Conservation (phyloP, 441 rosid species). For the Erodium texanum region DNA sequence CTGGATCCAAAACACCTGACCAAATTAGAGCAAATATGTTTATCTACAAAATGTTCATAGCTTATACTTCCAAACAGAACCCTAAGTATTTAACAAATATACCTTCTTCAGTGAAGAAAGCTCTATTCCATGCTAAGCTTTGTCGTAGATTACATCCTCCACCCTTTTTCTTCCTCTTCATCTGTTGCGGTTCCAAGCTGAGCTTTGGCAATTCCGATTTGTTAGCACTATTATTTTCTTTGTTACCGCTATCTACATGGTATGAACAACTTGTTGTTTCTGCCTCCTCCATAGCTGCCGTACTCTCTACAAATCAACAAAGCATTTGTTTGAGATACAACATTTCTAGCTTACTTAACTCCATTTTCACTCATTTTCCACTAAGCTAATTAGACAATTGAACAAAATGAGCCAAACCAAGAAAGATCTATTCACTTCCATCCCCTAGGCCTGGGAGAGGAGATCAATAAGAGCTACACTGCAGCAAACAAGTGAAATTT, state of each 20-base stretch:
- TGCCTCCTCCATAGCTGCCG: conserved; percentile 16
- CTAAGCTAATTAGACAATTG: background rate
- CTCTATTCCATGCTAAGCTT: conserved; percentile 88
- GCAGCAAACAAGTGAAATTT: background rate
- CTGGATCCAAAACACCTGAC: conserved; percentile 75
- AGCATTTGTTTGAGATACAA: background rate
- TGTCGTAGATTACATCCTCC: conserved; percentile 73
- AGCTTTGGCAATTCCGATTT: conserved; percentile 45
- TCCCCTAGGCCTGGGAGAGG: conserved; percentile 1
- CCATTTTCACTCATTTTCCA: background rate
- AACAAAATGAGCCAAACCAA: background rate
- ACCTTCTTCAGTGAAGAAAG: conserved; percentile 95
- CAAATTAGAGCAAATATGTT: conserved; percentile 6
- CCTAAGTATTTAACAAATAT: background rate
- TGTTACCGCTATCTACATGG: conserved; percentile 24
- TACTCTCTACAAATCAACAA: conserved; percentile 25
- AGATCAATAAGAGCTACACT: background rate
- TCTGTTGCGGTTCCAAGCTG: conserved; percentile 55
- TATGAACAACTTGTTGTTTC: conserved; percentile 20
- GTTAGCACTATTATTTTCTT: conserved; percentile 38
- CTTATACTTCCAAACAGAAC: conserved; percentile 3
- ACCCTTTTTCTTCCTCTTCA: conserved; percentile 85
- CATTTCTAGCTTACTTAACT: conserved; percentile 1
- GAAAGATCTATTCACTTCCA: background rate
- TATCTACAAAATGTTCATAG: background rate